Base-by-base conservation (phyloP, 2,329 filamentous ascomycete genomes). In the Shiraia bambusicola region DNA sequence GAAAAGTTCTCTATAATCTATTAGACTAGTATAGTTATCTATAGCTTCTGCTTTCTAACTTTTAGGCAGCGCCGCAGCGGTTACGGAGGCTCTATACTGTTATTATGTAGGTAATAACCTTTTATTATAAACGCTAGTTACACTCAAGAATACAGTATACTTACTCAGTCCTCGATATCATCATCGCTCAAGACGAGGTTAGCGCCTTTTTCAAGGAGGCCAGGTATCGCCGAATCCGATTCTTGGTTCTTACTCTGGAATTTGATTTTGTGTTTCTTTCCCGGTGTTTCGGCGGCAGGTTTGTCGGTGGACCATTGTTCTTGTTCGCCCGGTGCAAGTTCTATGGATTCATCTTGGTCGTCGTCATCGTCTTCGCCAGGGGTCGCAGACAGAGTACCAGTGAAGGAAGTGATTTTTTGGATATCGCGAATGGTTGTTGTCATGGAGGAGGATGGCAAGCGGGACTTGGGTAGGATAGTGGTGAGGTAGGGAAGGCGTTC, bases 401-500 rank as follows among this genome's bases (percentile, higher is more conserved):
- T 77, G 54, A 90, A 87, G 2, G 77, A 77, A 0, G 84, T 84
- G 6, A 94, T 78, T 56, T 79, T 84, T 40, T 86, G 82, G 7
- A 91, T 74, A 14, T 85, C 81, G 36, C 73, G 75, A 2, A 78
- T 68, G 16, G 72, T 62, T 29, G 67, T 37, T 28, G 54, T 34
- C 6, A 42, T 48, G 9, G 52, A 45, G 5, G 50, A 52, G 6
- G 53, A 46, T 45, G 41, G 59, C 58, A 41, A 59, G 54, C 67
- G 59, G 47, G 53, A 44, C 16, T 58, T 58, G 14, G 58, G 59
- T 3, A 72, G 46, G 28, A 96, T 87, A 36, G 81, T 77, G 1
- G 84, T 77, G 75, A 93, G 82, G 66, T 95, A 97, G 0, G 93
- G 93, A 0, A 98, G 76, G 7, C 89, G 83, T 52, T 97, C 88